Evolutionary conservation across 306 rosid genomes (phyloP).

Genomic region (Cucurbita pepo): DNA sequence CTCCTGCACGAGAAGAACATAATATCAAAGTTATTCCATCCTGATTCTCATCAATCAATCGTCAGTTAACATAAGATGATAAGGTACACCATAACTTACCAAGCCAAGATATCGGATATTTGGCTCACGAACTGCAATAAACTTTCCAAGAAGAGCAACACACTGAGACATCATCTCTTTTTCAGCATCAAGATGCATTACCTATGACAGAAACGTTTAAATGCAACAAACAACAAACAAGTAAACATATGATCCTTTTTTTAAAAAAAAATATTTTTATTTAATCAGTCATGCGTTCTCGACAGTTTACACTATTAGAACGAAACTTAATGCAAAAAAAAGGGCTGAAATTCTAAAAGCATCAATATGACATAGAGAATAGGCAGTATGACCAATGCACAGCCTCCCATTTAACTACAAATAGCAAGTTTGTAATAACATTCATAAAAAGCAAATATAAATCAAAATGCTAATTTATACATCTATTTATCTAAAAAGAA

Average conservation of each 20-base stretch:
- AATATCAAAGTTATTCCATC: constrained; percentile 7
- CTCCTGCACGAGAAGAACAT: constrained; percentile 51
- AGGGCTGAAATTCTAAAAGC: not conserved
- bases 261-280: not conserved
- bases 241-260: not conserved
- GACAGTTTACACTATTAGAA: not conserved
- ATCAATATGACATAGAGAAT: not conserved
- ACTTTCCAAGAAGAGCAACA: constrained; percentile 97
- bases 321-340: not conserved
- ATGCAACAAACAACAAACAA: not conserved
- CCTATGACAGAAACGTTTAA: constrained; percentile 30
- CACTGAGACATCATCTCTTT: constrained; percentile 99
- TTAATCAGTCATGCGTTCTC: not conserved
- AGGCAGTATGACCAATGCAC: not conserved
- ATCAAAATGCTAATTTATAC: not conserved
- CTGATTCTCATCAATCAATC: not conserved
- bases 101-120: constrained; percentile 96
- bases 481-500: not conserved
- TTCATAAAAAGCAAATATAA: not conserved
- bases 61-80: not conserved
- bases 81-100: constrained; percentile 33
- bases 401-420: not conserved
- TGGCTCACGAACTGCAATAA: constrained; percentile 98
- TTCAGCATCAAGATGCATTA: constrained; percentile 99
- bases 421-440: not conserved